These are phyloP conservation scores for Fusarium praegraminearum DNA, from an alignment of 2,329 filamentous ascomycete genomes.

Conservation along the genomic window DNA sequence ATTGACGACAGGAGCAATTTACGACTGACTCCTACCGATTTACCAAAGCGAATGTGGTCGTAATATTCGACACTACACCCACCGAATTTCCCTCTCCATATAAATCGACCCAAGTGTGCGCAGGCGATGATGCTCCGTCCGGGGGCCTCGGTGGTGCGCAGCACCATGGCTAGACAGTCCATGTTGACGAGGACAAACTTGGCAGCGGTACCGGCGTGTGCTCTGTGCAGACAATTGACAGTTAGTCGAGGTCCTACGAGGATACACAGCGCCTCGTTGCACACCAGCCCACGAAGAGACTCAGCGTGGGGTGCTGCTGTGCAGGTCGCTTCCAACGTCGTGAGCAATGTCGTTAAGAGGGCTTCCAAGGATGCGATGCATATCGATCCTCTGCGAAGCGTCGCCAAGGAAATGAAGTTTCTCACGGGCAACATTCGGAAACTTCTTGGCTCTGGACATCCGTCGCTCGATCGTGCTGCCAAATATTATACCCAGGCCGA, in stretches of 20 bases:
- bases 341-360: conserved; percentile 74
- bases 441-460: conserved; percentile 93
- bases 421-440: conserved; percentile 93
- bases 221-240: conserved; percentile 49
- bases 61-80: conserved; percentile 7
- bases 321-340: conserved; percentile 76
- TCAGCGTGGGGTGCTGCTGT: conserved; percentile 84
- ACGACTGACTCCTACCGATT: neutral
- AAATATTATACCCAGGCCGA: conserved; percentile 99
- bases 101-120: conserved; percentile 11
- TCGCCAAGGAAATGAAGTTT: conserved; percentile 97
- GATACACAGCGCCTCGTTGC: conserved; percentile 53
- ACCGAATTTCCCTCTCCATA: conserved; percentile 12
- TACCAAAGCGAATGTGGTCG: conserved; percentile 32
- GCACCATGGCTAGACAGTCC: conserved; percentile 50
- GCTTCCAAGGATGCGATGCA: conserved; percentile 74
- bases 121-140: conserved; percentile 65
- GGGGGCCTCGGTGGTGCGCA: conserved; percentile 64
- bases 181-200: conserved; percentile 37
- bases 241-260: conserved; percentile 53
- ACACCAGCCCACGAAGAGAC: conserved; percentile 59
- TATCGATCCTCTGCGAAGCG: conserved; percentile 87
- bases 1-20: conserved; percentile 6
- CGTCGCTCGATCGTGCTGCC: conserved; percentile 91
- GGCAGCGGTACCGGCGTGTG: conserved; percentile 46